A percentile compares a stretch with the other conserved stretches of the same genome.
Evolutionary conservation across 257 asterid genomes (phyloP).

Genomic region (Leonotis leonurus): DNA sequence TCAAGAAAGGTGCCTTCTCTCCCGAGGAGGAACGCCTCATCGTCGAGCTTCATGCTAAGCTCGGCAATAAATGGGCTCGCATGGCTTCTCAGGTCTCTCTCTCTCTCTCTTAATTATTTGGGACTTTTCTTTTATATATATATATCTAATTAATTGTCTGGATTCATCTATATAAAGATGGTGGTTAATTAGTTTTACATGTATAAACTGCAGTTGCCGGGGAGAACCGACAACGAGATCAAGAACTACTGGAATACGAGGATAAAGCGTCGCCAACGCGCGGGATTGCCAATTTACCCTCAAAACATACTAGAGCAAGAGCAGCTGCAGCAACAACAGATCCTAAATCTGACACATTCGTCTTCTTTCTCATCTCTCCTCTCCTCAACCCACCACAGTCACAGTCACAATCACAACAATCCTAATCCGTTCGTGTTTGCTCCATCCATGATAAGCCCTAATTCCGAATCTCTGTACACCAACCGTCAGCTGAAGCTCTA

Average conservation of each 20-base stretch:
- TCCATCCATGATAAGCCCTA: background rate
- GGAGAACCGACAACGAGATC: conserved; percentile 66
- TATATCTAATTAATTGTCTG: no score
- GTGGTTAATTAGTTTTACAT: no score
- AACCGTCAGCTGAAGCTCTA: conserved; percentile 19
- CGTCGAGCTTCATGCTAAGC: conserved; percentile 45
- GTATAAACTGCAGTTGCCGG: conserved; percentile 50
- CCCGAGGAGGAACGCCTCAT: conserved; percentile 37
- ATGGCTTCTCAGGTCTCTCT: conserved; percentile 45
- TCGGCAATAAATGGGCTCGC: conserved; percentile 55
- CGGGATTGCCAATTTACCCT: conserved; percentile 60
- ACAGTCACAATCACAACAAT: no score
- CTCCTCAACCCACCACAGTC: conserved; percentile 10
- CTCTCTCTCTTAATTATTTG: background rate
- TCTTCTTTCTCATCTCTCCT: conserved; percentile 25
- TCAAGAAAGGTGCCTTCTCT: conserved; percentile 52
- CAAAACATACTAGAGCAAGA: conserved; percentile 14
- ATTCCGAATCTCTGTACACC: background rate
- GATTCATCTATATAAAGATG: no score
- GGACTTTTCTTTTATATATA: no score
- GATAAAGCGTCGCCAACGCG: conserved; percentile 54
- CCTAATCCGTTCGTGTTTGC: conserved; percentile 18
- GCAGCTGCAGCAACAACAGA: background rate
- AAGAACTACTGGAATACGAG: conserved; percentile 78
- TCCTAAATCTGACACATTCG: conserved; percentile 1